Evolutionary conservation across 2,329 filamentous ascomycete species (phyloP), one percentile per base, ranked within the genome.

Genomic region (Lachnellula occidentalis): DNA sequence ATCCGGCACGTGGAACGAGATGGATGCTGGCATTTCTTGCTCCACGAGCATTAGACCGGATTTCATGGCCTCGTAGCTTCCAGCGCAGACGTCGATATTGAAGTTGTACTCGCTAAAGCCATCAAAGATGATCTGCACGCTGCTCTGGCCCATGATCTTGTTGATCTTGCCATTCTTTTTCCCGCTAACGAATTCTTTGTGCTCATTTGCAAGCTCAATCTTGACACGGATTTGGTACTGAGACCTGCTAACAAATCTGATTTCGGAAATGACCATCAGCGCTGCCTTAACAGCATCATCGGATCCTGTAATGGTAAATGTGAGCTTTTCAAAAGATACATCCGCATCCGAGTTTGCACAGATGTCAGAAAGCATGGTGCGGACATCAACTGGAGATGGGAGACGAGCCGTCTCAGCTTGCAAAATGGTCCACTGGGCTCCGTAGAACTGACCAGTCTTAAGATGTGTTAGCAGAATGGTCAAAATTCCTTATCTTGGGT

Each of bases 81-180:
- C 86, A 45, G 90, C 92, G 69, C 94, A 92, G 53, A 99, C 92
- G 69, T 99, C 94, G 62, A 99, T 99, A 73, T 97, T 96, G 78
- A 99, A 99, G 73, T 99, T 97, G 80, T 97, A 99, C 75, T 99
- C 94, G 72, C 96, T 96, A 77, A 97, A 99, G 59, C 91, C 92
- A 69, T 99, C 94, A 64, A 99, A 99, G 60, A 99, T 92, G 67
- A 99, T 97, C 73, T 99, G 94, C 12, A 99, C 94, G 65, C 95
- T 96, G 79, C 92, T 96, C 73, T 97, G 92, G 22, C 92, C 94
- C 94, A 99, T 99, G 67, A 99, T 99, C 79, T 99, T 99, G 79
- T 99, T 99, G 73, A 99, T 99, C 76, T 99, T 99, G 73, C 94
- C 94, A 66, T 99, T 99, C 78, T 99, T 99, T 79, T 99, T 99